Evolutionary conservation across 2,329 filamentous ascomycete genomes (phyloP).

Genomic region (Stenocarpella maydis): DNA sequence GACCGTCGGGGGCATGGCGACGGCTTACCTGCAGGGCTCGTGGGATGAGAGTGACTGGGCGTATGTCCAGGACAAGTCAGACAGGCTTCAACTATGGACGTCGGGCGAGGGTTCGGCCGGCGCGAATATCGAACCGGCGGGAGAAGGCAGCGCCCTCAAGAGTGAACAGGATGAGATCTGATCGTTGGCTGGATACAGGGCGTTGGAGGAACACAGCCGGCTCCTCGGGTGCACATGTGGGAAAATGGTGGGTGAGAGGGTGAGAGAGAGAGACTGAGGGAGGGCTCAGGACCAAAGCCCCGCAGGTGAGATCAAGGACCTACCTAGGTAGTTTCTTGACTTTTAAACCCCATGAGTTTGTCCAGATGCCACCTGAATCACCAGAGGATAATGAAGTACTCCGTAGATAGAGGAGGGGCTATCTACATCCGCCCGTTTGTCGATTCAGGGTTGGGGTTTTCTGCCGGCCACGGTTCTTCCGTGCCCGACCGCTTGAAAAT

Average conservation of each 20-base stretch:
- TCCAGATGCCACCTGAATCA: neutral
- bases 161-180: conserved; percentile 9
- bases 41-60: conserved; percentile 17
- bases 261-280: neutral
- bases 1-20: neutral
- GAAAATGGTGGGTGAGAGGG: too few relatives aligned
- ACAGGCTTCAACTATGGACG: conserved; percentile 11
- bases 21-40: conserved; percentile 12
- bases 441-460: too few relatives aligned
- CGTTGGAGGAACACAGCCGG: neutral
- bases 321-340: too few relatives aligned
- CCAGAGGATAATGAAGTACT: too few relatives aligned
- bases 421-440: too few relatives aligned
- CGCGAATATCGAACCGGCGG: neutral
- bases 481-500: conserved; percentile 17
- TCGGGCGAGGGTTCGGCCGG: neutral
- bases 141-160: neutral
- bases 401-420: too few relatives aligned
- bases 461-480: neutral
- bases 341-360: too few relatives aligned
- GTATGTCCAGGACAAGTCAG: conserved; percentile 3
- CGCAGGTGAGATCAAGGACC: neutral
- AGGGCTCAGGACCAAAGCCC: neutral
- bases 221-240: too few relatives aligned
- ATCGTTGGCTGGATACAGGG: neutral